These are phyloP conservation scores for Sophora flavescens DNA, from an alignment of 306 rosid genomes.

Conservation along the genomic window DNA sequence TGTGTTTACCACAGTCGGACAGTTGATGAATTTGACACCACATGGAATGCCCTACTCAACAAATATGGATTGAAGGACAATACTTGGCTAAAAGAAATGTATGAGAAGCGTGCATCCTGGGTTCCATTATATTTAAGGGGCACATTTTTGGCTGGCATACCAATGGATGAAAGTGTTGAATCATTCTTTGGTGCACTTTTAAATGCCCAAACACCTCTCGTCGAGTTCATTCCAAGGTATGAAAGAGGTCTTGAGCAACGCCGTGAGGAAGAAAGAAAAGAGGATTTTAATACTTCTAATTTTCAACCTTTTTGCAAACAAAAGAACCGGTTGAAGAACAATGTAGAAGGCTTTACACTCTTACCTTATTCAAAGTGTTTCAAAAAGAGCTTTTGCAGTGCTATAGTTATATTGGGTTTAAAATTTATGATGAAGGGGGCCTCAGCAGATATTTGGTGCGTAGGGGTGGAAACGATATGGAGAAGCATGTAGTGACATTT, in stretches of 20 bases:
- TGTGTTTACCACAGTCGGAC: conserved; percentile 81
- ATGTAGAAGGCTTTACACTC: conserved; percentile 87
- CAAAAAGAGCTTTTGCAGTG: conserved; percentile 93
- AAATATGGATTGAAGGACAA: conserved; percentile 81
- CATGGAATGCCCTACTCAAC: conserved; percentile 75
- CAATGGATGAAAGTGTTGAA: conserved; percentile 69
- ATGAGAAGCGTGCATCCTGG: conserved; percentile 85
- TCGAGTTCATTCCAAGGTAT: conserved; percentile 78
- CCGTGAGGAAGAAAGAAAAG: conserved; percentile 88
- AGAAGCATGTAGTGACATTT: conserved; percentile 75
- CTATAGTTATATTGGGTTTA: conserved; percentile 88
- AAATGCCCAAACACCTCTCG: conserved; percentile 77
- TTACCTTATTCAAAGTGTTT: conserved; percentile 75
- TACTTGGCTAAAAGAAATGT: conserved; percentile 87
- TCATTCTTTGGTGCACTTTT: conserved; percentile 79
- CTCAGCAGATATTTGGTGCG: conserved; percentile 85
- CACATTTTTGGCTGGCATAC: conserved; percentile 89
- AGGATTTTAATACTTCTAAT: conserved; percentile 79
- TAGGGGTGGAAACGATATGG: conserved; percentile 75
- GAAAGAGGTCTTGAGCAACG: conserved; percentile 88
- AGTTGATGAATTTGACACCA: conserved; percentile 74
- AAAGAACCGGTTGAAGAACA: conserved; percentile 93
- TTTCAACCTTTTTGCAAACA: conserved; percentile 88
- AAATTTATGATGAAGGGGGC: conserved; percentile 71
- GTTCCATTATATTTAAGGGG: conserved; percentile 78